phyloP scores from a whole-genome alignment of 2,329 filamentous ascomycete species.

The Pseudocercospora crystallina region DNA sequence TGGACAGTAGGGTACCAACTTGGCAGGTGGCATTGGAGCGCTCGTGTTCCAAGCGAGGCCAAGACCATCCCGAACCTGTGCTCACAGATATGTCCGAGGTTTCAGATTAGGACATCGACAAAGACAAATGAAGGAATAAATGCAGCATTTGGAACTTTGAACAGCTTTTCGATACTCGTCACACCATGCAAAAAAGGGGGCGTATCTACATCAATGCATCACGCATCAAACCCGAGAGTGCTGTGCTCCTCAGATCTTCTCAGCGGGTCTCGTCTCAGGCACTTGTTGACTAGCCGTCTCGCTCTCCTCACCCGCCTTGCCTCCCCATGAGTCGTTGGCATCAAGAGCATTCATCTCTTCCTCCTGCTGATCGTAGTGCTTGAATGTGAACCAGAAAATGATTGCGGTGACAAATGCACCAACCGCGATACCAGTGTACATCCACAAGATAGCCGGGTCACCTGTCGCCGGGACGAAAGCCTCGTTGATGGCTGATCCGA shows the following conservation, averaged over 20 bases:
- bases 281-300: conserved; percentile 14
- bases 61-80: too few relatives aligned
- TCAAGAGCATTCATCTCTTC: conserved; percentile 53
- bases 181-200: too few relatives aligned
- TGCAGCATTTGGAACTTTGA: too few relatives aligned
- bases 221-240: background rate
- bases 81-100: too few relatives aligned
- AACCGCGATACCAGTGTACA: conserved; percentile 42
- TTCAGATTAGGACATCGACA: too few relatives aligned
- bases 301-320: conserved; percentile 15
- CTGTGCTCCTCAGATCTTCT: conserved; percentile 10
- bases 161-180: too few relatives aligned
- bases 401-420: conserved; percentile 24
- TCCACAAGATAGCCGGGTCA: conserved; percentile 66
- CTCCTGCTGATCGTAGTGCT: conserved; percentile 49
- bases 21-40: too few relatives aligned
- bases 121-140: too few relatives aligned
- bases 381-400: conserved; percentile 33
- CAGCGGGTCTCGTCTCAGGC: conserved; percentile 8
- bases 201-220: too few relatives aligned
- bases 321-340: conserved; percentile 14
- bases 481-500: conserved; percentile 61
- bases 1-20: too few relatives aligned
- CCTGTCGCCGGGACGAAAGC: conserved; percentile 60
- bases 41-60: too few relatives aligned